Evolutionary conservation across 1,139 yeast genomes (phyloP).

Genomic region (Blastobotrys buckinghamii): DNA sequence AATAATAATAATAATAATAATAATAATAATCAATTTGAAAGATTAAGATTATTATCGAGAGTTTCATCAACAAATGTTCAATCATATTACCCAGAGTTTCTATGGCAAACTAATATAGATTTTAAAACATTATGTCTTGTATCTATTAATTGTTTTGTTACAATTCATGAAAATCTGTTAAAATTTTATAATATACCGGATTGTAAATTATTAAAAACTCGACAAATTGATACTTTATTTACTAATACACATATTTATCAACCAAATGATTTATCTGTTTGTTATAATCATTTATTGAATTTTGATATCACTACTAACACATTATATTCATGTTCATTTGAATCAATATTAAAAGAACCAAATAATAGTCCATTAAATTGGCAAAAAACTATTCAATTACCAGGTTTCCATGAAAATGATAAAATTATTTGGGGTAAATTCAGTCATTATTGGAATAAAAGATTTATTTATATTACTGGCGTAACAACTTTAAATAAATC

Average conservation of each 20-base stretch:
- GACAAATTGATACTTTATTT: neutral
- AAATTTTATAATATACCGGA: constrained; percentile 3
- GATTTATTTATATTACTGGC: constrained; percentile 7
- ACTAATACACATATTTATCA: constrained; percentile 1
- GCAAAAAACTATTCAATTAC: neutral
- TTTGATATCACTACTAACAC: constrained; percentile 3
- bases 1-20: neutral
- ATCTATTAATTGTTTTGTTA: constrained; percentile 6
- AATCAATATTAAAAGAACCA: neutral
- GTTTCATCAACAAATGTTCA: neutral
- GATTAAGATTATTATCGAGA: neutral
- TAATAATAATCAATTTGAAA: neutral
- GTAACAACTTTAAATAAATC: neutral
- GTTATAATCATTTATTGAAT: constrained; percentile 6
- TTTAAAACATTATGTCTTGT: neutral
- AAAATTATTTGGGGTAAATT: constrained; percentile 7
- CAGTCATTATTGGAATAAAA: constrained; percentile 9
- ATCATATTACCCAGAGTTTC: constrained; percentile 5
- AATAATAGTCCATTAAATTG: neutral
- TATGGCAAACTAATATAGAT: constrained; percentile 5
- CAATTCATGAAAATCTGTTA: neutral
- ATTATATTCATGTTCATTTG: constrained; percentile 6
- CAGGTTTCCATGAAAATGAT: neutral
- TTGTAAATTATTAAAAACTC: neutral
- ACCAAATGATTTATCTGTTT: constrained; percentile 3